Evolutionary conservation across 305 asterid genomes (phyloP), one percentile per base, ranked within the genome.

Genomic region (Fraxinus platypoda): DNA sequence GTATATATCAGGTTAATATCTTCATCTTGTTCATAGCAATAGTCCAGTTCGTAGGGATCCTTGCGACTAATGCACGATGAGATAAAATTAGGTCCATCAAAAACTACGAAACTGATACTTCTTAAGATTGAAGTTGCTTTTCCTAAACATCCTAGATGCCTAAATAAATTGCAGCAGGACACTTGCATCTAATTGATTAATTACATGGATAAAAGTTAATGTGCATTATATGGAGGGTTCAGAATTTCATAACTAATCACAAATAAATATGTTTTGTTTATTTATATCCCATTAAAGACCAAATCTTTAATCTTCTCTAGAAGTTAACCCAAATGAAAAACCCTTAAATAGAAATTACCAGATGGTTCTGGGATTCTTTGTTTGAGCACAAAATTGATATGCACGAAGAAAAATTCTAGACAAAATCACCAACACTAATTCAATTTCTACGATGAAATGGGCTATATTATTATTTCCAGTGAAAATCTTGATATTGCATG

Each of bases 1-100:
- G 93, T 80, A 74, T 91, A 95, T 80, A 94, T 85, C 78, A 80
- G 5, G 34, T 41, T 82, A 74, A 68, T 77, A 9, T 86, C 92
- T 52, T 89, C 95, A 35, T 86, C 86, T 83, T 89, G 92, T 78
- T 83, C 92, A 75, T 91, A 95, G 82, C 94, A 91, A 70, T 88
- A 79, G 82, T 95, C 97, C 77, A 95, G 87, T 78, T 91, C 94
- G 81, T 81, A 91, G 17, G 79, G 80, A 83, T 91, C 92, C 81
- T 83, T 95, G 25, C 90, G 89, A 78, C 97, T 91, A 87, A 37
- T 9, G 43, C 52, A 68, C 46, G 64, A 31, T 21, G 87, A 80
- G 21, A n/a, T 62, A 77, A 43, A 26, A 84, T 72, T 38, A 83
- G 72, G n/a, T 75, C 52, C 23, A 49, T 9, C 78, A 12, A 4